Base-by-base conservation (phyloP, 345 rosid species). In the Moricandia arvensis region DNA sequence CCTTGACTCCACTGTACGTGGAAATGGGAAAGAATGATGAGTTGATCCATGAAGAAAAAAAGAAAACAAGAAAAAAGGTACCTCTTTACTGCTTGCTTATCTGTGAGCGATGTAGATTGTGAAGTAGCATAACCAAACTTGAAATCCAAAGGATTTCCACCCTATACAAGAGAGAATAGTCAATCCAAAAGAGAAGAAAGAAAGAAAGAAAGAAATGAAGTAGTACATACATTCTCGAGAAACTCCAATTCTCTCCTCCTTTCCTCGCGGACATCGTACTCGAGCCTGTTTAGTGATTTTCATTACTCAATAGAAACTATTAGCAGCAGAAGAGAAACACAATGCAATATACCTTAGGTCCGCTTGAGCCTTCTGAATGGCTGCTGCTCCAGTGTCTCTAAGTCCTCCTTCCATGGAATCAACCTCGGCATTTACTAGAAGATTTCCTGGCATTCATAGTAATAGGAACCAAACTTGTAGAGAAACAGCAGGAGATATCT, bases 61-160 rank as follows among this genome's bases (percentile, higher is more conserved):
- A 51, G 9, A 27, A 27, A 26, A 53, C n/a, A 45, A 51, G 9
- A 27, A 27, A 21, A 27, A 68, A 11, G 21, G 63, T 88, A 92
- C 99, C 99, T 89, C 65, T 86, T 85, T 57, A 83, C 96, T 0
- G 80, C 81, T 7, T 87, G 97, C 82, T 87, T 85, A 83, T 90
- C 88, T n/a, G 85, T 85, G 72, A 87, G 83, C 49, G 97, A 90
- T 24, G 97, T 88, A 76, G 99, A 95, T 79, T 95, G 84, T 3
- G 96, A 90, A 69, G 87, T 80, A 68, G 84, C 87, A 82, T 76
- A 85, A 68, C 84, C 88, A 79, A 88, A 89, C 82, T 90, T 92
- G 83, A 90, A 95, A 80, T 95, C 98, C 85, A 95, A 85, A 11
- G 99, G 99, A 88, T 92, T 90, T 53, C 99, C 99, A 66, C 99